Percentiles rank a stretch among this genome's conserved stretches.
These are phyloP conservation scores for Beta macrorhiza DNA, from an alignment of 179 eudicot species.

Conservation along the genomic window DNA sequence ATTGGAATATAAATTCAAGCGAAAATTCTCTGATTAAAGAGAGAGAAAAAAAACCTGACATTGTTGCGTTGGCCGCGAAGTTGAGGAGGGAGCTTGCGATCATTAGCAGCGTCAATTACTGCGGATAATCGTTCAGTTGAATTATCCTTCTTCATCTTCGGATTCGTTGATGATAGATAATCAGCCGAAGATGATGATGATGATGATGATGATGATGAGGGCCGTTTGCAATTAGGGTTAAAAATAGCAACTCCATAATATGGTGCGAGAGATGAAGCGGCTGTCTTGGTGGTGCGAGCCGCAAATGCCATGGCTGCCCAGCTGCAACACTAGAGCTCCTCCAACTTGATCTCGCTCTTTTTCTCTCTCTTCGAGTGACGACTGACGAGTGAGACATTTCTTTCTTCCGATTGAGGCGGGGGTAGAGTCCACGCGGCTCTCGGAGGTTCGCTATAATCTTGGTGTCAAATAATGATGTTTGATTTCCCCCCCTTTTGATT, in stretches of 20 bases:
- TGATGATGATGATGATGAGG: slow-evolving; percentile 25
- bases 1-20: neutral
- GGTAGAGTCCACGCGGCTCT: neutral
- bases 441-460: neutral
- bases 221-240: slow-evolving; percentile 12
- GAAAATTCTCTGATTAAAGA: too few species aligned
- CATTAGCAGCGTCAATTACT: slow-evolving; percentile 69
- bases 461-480: too few species aligned
- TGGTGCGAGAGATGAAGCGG: neutral
- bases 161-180: slow-evolving; percentile 12
- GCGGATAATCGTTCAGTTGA: slow-evolving; percentile 52
- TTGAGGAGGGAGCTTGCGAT: slow-evolving; percentile 79
- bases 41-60: slow-evolving; percentile 42
- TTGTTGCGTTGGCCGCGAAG: slow-evolving; percentile 77
- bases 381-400: neutral
- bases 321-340: neutral
- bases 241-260: slow-evolving; percentile 13
- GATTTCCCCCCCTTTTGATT: too few species aligned
- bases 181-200: slow-evolving; percentile 35
- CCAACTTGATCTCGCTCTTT: neutral
- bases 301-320: slow-evolving; percentile 21
- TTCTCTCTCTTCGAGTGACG: neutral
- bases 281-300: slow-evolving; percentile 7
- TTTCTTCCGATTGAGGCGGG: neutral
- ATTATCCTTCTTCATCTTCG: slow-evolving; percentile 34